Evolutionary conservation across 208 protist species (phyloP).

Genomic region (Porcisia hertigi): DNA sequence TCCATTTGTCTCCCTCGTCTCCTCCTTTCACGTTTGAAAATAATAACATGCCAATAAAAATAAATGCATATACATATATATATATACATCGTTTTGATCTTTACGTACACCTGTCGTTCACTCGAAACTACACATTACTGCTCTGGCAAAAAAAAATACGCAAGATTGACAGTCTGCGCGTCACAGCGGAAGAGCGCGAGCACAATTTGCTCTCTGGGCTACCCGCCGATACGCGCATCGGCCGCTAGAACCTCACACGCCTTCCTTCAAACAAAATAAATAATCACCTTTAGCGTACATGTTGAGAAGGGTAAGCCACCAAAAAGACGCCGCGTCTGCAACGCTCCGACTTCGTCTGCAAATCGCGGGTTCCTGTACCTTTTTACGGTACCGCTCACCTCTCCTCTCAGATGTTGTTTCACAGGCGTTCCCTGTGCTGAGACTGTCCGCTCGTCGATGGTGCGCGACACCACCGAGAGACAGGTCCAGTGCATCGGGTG

Average conservation of each 20-base stretch:
- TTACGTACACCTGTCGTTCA: background rate
- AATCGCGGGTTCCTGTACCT: background rate
- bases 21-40: too few species aligned
- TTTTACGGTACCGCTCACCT: background rate
- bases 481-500: background rate
- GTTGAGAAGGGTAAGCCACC: background rate
- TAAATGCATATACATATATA: too few species aligned
- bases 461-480: background rate
- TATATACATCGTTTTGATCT: too few species aligned
- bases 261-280: background rate
- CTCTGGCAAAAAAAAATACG: background rate
- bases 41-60: too few species aligned
- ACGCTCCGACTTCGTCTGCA: background rate
- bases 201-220: background rate
- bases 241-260: background rate
- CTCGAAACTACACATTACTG: too few species aligned
- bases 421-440: background rate
- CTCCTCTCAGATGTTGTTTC: background rate
- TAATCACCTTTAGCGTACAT: background rate
- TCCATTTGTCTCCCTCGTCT: too few species aligned
- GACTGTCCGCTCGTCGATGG: background rate
- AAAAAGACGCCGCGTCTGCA: background rate
- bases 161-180: background rate
- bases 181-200: background rate
- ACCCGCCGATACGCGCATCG: background rate